Base-by-base conservation (phyloP, 495 filamentous ascomycete genomes). In the Penicillium antarcticum region DNA sequence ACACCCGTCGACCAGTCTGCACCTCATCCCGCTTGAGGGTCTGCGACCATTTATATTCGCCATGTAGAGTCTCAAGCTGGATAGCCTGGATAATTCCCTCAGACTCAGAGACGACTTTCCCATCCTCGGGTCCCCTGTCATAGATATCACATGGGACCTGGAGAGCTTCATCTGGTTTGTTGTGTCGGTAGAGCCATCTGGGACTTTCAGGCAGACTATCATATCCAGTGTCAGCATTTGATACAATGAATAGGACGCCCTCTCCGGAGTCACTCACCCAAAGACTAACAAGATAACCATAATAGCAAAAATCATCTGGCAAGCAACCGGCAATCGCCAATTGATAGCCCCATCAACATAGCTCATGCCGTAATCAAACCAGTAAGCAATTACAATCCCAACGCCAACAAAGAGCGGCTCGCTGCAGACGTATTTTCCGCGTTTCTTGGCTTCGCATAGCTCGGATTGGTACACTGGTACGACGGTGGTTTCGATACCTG, bases 381-480 rank as follows among this genome's bases (percentile, higher is more conserved):
- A 79, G 51, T 78, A 75, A 24, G 73, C 66, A 16, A 68, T 52
- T 9, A 65, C 53, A 21, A 73, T 68, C 12, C 69, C 69, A 6
- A 70, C 60, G 3, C 66, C 64, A 5, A 66, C 75, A 23, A 73
- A 61, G 18, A 78, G 67, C 47, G 72, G 68, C 58, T 79, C 72
- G 48, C 64, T 68, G 29, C 66, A 69, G 14, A 80, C 67, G 17
- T 73, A 64, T 49, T 65, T 69, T 43, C 77, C 78, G 49, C 74
- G 66, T 33, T 68, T 63, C 32, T 62, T 60, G 12, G 70, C 65
- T 31, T 76, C 66, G 39, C 68, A 72, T 12, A 74, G 53, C 48
- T 82, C 77, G 4, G 72, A 68, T 48, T 79, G 78, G 57, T 75
- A 80, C 40, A 79, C 71, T 4, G 78, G 76, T 13, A 74, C 74